Conservation (phyloP, 495 filamentous ascomycete genomes). For the Xylaria castorea region DNA sequence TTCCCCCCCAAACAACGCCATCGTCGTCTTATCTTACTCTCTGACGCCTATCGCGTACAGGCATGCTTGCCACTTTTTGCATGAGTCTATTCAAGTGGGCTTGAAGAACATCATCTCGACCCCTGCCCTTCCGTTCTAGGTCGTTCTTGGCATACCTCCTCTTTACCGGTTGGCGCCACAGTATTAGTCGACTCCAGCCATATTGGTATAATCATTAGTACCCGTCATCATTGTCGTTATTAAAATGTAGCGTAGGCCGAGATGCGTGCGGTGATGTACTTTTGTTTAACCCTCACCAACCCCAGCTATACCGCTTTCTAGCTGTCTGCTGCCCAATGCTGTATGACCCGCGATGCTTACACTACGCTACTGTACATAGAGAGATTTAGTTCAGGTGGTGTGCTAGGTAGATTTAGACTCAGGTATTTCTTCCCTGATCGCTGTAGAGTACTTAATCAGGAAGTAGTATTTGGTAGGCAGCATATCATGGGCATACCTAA, state of each 20-base stretch:
- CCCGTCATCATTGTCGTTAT: neutral
- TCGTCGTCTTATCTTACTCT: conserved; percentile 24
- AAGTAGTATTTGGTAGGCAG: neutral
- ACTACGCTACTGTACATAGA: conserved; percentile 6
- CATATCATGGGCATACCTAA: neutral
- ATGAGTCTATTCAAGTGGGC: conserved; percentile 15
- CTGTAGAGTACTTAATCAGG: neutral
- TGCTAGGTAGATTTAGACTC: conserved; percentile 2
- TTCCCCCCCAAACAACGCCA: neutral
- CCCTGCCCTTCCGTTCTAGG: conserved; percentile 21
- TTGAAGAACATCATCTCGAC: conserved; percentile 5
- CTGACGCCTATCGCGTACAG: conserved; percentile 10
- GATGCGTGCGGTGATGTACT: conserved; percentile 13
- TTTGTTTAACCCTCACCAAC: conserved; percentile 9
- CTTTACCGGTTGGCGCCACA: conserved; percentile 23
- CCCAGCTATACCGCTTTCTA: neutral
- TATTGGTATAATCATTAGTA: conserved; percentile 5
- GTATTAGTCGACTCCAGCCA: neutral
- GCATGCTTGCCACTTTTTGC: conserved; percentile 5
- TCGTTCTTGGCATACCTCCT: conserved; percentile 13
- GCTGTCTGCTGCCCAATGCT: conserved; percentile 5
- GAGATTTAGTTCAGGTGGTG: neutral
- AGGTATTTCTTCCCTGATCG: neutral
- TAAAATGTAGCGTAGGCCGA: neutral
- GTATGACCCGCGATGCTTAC: conserved; percentile 1